These are phyloP conservation scores for Trichophyton benhamiae DNA, from an alignment of 2,329 filamentous ascomycete species.

Conservation along the genomic window DNA sequence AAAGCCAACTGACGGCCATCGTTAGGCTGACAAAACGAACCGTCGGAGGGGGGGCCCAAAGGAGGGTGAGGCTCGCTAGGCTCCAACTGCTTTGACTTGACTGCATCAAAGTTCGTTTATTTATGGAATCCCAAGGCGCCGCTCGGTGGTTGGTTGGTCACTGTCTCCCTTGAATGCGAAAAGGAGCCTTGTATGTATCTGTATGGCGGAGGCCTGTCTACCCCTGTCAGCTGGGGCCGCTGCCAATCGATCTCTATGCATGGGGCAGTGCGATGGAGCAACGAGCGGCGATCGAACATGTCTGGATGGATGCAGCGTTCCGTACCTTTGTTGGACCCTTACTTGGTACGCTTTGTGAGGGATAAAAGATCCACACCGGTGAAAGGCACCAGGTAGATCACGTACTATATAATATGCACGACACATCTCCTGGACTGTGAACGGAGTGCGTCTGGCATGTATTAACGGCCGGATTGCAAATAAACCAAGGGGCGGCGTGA, in stretches of 20 bases:
- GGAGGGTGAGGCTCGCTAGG: neutral
- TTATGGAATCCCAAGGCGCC: constrained; percentile 1
- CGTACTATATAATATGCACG: neutral
- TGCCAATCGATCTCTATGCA: neutral
- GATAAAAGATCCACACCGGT: neutral
- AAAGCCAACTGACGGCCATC: neutral
- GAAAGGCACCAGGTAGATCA: neutral
- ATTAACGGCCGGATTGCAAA: neutral
- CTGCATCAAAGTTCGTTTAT: constrained; percentile 1
- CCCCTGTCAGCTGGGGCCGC: neutral
- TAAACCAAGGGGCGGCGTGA: neutral
- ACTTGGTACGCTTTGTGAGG: neutral
- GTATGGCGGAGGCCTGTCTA: neutral
- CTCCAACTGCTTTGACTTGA: neutral
- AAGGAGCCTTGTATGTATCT: neutral
- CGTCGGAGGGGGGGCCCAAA: neutral
- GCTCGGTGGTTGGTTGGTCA: neutral
- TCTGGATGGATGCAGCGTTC: no score
- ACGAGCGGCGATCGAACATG: neutral
- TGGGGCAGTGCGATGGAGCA: neutral
- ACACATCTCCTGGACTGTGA: no score
- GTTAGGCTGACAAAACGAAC: neutral
- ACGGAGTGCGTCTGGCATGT: neutral
- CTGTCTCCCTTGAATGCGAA: neutral
- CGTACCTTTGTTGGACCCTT: neutral